Evolutionary conservation across 2,329 filamentous ascomycete genomes (phyloP), one percentile per base, ranked within the genome.

Genomic region (Fusarium domesticum): DNA sequence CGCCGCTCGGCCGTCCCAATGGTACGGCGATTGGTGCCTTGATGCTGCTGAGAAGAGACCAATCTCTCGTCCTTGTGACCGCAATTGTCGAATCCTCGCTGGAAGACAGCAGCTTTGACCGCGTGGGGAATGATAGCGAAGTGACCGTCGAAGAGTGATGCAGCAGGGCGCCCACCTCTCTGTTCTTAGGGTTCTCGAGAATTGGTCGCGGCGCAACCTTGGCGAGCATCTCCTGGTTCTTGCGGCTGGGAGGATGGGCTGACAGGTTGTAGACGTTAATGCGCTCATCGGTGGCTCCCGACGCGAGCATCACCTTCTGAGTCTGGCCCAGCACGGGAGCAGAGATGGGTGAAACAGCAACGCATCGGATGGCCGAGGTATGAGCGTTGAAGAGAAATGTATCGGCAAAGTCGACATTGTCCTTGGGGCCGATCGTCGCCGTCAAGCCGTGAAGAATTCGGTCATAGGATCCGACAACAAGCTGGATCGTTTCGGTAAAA

Each of bases 341-440:
- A 11, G 88, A 87, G 1, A 87, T 75, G 3, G 87, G 85, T 7
- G 92, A 96, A 49, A 96, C 70, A 18, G 91, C 89, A 25, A 98
- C 77, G 64, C 89, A 95, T 59, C 90, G 86, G 64, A 98, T 89
- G 5, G 93, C 85, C 11, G 91, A 95, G 44, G 83, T 78, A 70
- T 98, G 93, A 12, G 93, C 91, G 63, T 91, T 89, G 78, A 98
- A 96, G 45, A 98, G 80, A 67, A 98, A 98, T 0, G 88, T 92
- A 67, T 97, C 92, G 54, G 88, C 81, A 63, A 96, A 97, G 39
- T 83, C 76, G 42, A 84, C 74, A 14, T 74, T 63, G 42, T 64
- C 54, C 33, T 65, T 53, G 23, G 54, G 39, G 23, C 58, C 52
- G 40, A 95, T 73, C 2, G 81, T 81, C n/a, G 87, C 90, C 6